Conservation (phyloP, 345 rosid genomes). For the Pugionium dolabratum region DNA sequence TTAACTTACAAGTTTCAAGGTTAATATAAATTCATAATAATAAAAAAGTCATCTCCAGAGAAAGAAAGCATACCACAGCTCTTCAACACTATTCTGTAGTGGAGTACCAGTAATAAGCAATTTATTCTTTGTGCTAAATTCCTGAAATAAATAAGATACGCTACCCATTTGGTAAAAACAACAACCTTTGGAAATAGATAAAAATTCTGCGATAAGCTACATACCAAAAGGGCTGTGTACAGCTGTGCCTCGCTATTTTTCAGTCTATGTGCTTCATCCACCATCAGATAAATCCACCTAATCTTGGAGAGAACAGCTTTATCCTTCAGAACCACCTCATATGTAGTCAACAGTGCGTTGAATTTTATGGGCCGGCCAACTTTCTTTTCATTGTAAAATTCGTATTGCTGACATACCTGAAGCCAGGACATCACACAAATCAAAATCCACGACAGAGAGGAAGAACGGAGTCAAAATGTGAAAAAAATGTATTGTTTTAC, state of each 20-base stretch:
- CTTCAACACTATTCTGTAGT: constrained; percentile 97
- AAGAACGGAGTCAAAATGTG: background rate
- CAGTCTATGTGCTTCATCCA: constrained; percentile 98
- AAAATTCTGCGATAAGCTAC: constrained; percentile 23
- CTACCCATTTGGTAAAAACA: constrained; percentile 24
- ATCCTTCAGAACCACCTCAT: constrained; percentile 97
- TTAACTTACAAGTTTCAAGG: constrained; percentile 10
- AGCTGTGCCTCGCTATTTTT: constrained; percentile 99
- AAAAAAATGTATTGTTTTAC: background rate
- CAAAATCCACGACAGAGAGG: constrained; percentile 11
- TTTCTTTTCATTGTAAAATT: constrained; percentile 86
- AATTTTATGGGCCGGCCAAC: constrained; percentile 85
- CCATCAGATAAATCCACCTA: constrained; percentile 97
- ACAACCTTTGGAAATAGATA: constrained; percentile 7
- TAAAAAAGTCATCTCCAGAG: constrained; percentile 4
- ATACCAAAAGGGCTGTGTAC: constrained; percentile 88
- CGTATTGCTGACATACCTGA: constrained; percentile 97
- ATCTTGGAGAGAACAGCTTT: constrained; percentile 91
- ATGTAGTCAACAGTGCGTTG: constrained; percentile 84
- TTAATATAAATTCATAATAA: constrained; percentile 4
- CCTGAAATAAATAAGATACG: constrained; percentile 51
- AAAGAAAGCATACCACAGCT: constrained; percentile 72
- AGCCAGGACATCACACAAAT: constrained; percentile 22
- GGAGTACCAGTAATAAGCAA: constrained; percentile 99
- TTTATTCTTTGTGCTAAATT: constrained; percentile 96